phyloP scores from a whole-genome alignment of 345 rosid genomes.

The Kernera saxatilis region DNA sequence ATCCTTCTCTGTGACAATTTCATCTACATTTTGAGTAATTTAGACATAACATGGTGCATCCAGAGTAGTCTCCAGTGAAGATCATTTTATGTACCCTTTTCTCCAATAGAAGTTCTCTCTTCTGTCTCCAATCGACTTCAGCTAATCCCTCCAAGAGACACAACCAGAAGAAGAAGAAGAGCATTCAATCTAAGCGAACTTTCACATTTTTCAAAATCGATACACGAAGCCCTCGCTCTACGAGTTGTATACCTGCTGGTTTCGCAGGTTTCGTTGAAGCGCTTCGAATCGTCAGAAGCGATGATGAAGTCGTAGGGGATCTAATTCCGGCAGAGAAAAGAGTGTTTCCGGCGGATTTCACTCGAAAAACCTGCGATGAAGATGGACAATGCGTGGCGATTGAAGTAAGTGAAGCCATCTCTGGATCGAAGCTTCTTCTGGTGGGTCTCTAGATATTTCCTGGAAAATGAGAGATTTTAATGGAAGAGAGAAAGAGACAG shows the following conservation, averaged over 20 bases:
- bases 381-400: slow-evolving; percentile 39
- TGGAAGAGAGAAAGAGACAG: background rate
- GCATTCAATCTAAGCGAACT: background rate
- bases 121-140: slow-evolving; percentile 92
- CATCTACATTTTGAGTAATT: background rate
- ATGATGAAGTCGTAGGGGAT: slow-evolving; percentile 8
- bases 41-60: background rate
- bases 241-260: slow-evolving; percentile 61
- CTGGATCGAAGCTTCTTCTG: background rate
- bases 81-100: slow-evolving; percentile 50
- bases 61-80: background rate
- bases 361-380: slow-evolving; percentile 31
- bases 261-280: slow-evolving; percentile 82
- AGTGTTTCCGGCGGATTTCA: slow-evolving; percentile 21
- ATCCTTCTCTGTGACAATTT: background rate
- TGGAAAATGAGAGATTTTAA: slow-evolving; percentile 20
- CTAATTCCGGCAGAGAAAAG: slow-evolving; percentile 31
- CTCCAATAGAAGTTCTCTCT: slow-evolving; percentile 72
- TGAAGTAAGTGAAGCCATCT: slow-evolving; percentile 59
- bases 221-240: background rate
- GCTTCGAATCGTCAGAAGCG: slow-evolving; percentile 39
- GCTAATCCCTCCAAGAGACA: slow-evolving; percentile 55
- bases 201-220: background rate
- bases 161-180: slow-evolving; percentile 8
- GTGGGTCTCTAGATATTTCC: background rate